These are phyloP conservation scores for Neospermospora avenae DNA, from an alignment of 2,329 filamentous ascomycete genomes.

Conservation along the genomic window DNA sequence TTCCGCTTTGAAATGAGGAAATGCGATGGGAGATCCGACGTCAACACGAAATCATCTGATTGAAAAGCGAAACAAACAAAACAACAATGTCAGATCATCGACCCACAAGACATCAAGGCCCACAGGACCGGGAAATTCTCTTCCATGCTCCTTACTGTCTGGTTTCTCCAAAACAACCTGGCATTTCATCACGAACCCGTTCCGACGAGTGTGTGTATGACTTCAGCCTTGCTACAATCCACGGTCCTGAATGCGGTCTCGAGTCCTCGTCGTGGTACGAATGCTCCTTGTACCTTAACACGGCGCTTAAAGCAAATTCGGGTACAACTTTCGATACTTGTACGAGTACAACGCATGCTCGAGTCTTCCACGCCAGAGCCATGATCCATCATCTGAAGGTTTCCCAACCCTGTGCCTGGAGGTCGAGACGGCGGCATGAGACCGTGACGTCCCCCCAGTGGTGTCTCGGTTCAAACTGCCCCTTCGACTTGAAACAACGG, in stretches of 20 bases:
- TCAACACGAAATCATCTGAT: neutral
- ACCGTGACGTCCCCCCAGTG: conserved; percentile 2
- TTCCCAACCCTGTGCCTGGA: too few species aligned
- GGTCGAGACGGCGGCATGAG: neutral
- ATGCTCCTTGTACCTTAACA: neutral
- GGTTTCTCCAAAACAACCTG: too few species aligned
- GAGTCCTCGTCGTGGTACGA: neutral
- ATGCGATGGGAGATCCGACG: neutral
- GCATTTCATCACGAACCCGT: neutral
- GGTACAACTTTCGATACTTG: neutral
- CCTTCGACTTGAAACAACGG: neutral
- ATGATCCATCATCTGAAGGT: neutral
- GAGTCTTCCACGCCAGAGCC: neutral
- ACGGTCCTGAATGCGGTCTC: neutral
- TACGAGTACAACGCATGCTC: neutral
- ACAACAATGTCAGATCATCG: neutral
- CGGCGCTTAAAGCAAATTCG: neutral
- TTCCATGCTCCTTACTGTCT: neutral
- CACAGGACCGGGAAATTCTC: too few species aligned
- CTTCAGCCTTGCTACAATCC: neutral
- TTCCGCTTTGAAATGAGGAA: neutral
- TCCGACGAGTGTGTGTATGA: neutral
- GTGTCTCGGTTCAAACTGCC: neutral
- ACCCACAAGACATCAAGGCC: neutral
- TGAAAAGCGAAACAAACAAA: neutral